Base-by-base conservation (phyloP, 192 early-diverging fungal genomes). In the Dispira simplex region DNA sequence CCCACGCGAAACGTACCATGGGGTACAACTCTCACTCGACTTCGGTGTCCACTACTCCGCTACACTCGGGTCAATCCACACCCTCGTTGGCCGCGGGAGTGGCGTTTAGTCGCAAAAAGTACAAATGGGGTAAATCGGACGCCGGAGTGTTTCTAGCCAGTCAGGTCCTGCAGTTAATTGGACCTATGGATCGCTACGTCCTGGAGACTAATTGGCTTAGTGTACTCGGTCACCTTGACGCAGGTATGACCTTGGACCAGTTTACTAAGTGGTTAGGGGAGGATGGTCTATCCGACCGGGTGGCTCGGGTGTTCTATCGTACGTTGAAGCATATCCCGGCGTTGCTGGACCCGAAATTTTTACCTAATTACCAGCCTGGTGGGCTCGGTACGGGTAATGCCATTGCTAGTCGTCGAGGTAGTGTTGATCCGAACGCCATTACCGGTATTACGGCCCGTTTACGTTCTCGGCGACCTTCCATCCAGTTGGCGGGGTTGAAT, bases 141-240 rank as follows among this genome's bases (percentile, higher is more conserved):
- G 32, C 58, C 27, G 58, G 58, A 4, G 14, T n/a, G 43, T 13
- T 18, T 27, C 18, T 60, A 16, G 58, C 58, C 21, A 28, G 13
- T 32, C 58, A 60, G 58, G 27, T 60, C 13, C 18, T 20, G 44
- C 25, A 60, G 32, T 13, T 60, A n/a, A 60, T 44, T 6, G 58
- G 58, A 44, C 58, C 58, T 18, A 60, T 60, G 12, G 58, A 60
- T 21, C 58, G 58, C n/a, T 60, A 60, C 18, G 58, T 32, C 32
- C 8, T 60, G 39, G 58, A 60, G 39, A 44, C 43, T 1, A 60
- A 60, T 32, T 60, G 58, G 58, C 14, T 43, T 8, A 27, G 32
- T 13, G 58, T 43, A 18, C 10, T 60, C 2, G 58, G 58, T 16
- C 25, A 44, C 32, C 11, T 16, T 21, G 39, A 60, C 39, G 58